These are phyloP conservation scores for Quercus parvula DNA, from an alignment of 306 rosid genomes.

Conservation along the genomic window DNA sequence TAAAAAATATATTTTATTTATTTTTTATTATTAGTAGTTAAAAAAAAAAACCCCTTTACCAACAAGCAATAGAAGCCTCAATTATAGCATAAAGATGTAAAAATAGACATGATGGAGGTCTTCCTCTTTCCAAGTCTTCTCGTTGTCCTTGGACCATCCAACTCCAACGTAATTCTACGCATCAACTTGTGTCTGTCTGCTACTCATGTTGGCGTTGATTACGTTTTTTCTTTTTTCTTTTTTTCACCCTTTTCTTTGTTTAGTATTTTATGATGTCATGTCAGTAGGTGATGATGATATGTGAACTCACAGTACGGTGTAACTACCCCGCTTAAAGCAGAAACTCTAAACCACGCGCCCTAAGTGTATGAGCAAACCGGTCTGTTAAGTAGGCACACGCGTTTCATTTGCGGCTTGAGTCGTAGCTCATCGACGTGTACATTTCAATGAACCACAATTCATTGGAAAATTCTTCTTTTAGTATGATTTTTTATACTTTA, in stretches of 20 bases:
- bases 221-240: background rate
- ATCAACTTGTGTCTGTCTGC: background rate
- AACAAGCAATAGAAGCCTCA: too few relatives aligned
- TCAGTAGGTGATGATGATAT: conserved; percentile 16
- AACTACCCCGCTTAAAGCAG: conserved; percentile 33
- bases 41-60: too few relatives aligned
- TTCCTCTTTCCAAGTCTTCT: background rate
- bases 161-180: background rate
- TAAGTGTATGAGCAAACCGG: too few relatives aligned
- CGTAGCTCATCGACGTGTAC: too few relatives aligned
- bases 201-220: conserved; percentile 12
- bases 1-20: too few relatives aligned
- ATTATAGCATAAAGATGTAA: too few relatives aligned
- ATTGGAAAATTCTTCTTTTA: too few relatives aligned
- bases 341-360: background rate
- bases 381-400: too few relatives aligned
- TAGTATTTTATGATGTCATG: conserved; percentile 16
- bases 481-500: too few relatives aligned
- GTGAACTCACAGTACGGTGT: conserved; percentile 9
- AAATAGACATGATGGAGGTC: background rate
- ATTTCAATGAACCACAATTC: too few relatives aligned
- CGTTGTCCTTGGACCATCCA: conserved; percentile 11
- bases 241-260: background rate
- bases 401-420: too few relatives aligned
- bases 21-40: too few relatives aligned